These are phyloP conservation scores for Scedosporium aurantiacum DNA, from an alignment of 2,329 filamentous ascomycete genomes.

Conservation along the genomic window DNA sequence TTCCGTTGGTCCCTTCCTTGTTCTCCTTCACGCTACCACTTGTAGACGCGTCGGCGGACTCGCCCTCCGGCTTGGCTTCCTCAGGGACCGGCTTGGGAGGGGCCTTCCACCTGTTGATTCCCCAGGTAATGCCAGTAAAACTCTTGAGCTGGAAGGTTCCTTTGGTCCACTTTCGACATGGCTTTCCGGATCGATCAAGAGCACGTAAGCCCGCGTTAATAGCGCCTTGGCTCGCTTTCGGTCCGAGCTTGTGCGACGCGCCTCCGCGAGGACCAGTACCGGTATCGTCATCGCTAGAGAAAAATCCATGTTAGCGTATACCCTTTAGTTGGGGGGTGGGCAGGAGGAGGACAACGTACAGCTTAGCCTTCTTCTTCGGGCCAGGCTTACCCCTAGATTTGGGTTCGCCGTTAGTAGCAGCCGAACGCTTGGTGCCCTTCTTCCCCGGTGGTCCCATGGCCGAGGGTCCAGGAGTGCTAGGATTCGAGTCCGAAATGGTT, in stretches of 20 bases:
- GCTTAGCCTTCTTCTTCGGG: slow-evolving; percentile 88
- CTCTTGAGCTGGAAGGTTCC: slow-evolving; percentile 78
- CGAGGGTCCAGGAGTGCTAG: slow-evolving; percentile 44
- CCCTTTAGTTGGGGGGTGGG: neutral
- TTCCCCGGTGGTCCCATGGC: slow-evolving; percentile 61
- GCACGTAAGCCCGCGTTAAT: slow-evolving; percentile 95
- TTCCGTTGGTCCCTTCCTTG: slow-evolving; percentile 38
- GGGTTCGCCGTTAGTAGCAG: slow-evolving; percentile 51
- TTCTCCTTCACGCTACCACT: slow-evolving; percentile 52
- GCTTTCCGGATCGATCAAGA: slow-evolving; percentile 82
- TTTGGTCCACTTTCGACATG: slow-evolving; percentile 83
- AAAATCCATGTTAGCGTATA: slow-evolving; percentile 15
- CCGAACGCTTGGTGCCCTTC: slow-evolving; percentile 61
- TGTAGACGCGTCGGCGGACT: slow-evolving; percentile 16
- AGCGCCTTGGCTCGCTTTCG: slow-evolving; percentile 91
- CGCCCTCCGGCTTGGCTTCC: slow-evolving; percentile 26
- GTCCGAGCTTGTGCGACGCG: slow-evolving; percentile 72
- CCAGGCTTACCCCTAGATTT: slow-evolving; percentile 79
- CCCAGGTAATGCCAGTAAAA: slow-evolving; percentile 81
- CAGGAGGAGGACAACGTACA: slow-evolving; percentile 51
- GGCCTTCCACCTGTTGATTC: slow-evolving; percentile 71
- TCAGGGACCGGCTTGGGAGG: slow-evolving; percentile 45
- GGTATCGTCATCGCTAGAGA: slow-evolving; percentile 51
- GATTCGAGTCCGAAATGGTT: slow-evolving; percentile 47
- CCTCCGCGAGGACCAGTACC: slow-evolving; percentile 36